Percentiles rank a stretch among this genome's conserved stretches.
These are phyloP conservation scores for Micractinium conductrix DNA, from an alignment of 139 green algal species.

Conservation along the genomic window DNA sequence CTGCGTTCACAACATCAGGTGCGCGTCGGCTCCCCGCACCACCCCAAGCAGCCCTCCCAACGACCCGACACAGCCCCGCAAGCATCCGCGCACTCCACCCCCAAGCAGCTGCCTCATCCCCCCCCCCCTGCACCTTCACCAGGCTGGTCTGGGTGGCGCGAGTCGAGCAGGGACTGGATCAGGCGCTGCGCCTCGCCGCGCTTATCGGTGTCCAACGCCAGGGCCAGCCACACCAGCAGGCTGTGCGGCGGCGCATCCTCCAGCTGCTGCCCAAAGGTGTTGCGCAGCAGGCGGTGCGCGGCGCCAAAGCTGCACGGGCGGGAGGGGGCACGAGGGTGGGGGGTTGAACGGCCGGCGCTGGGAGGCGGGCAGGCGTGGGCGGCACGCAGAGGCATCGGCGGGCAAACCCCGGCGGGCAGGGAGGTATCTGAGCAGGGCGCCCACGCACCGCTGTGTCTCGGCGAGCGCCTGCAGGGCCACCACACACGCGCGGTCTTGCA, in stretches of 20 bases:
- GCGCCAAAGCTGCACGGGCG: conserved; percentile 11
- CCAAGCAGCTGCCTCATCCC: no score
- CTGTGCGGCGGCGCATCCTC: conserved; percentile 14
- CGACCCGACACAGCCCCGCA: no score
- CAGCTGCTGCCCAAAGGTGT: conserved; percentile 23
- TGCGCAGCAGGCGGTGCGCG: neutral
- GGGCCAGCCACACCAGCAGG: conserved; percentile 44
- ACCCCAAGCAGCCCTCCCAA: no score
- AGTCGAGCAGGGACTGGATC: conserved; percentile 22
- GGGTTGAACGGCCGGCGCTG: neutral
- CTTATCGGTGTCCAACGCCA: conserved; percentile 37
- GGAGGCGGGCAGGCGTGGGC: neutral
- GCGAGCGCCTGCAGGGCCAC: conserved; percentile 34
- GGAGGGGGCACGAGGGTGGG: neutral
- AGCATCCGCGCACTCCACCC: no score
- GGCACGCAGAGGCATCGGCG: no score
- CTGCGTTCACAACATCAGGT: no score
- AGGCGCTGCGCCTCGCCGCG: conserved; percentile 15
- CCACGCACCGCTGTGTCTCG: conserved; percentile 18
- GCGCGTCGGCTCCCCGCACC: no score
- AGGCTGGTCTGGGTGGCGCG: conserved; percentile 1
- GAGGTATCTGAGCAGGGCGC: no score
- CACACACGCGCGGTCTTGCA: conserved; percentile 9
- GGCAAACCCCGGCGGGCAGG: no score
- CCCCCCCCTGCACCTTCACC: no score